These are phyloP conservation scores for Ascomycota sp. DNA, from an alignment of 2,329 filamentous ascomycete species.

Conservation along the genomic window DNA sequence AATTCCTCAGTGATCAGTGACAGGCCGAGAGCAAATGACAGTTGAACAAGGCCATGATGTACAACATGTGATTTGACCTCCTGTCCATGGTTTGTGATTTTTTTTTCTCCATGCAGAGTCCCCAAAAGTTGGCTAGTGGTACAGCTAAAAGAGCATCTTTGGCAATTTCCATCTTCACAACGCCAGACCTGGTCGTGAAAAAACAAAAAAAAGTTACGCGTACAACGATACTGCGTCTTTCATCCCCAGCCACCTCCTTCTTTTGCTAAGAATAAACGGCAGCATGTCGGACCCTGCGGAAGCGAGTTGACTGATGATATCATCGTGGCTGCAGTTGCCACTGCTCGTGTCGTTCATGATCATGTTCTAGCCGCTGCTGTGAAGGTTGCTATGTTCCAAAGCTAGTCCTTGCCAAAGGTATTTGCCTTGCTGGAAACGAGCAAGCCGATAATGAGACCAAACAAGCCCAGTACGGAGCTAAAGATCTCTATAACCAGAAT, in stretches of 20 bases:
- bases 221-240: background rate
- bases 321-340: too few relatives aligned
- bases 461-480: slow-evolving; percentile 87
- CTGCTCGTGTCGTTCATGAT: too few relatives aligned
- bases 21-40: too few relatives aligned
- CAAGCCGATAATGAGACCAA: slow-evolving; percentile 85
- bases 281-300: too few relatives aligned
- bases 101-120: slow-evolving; percentile 14
- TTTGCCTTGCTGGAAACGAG: slow-evolving; percentile 65
- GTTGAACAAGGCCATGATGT: too few relatives aligned
- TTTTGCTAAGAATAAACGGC: too few relatives aligned
- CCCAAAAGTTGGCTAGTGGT: slow-evolving; percentile 11
- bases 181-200: slow-evolving; percentile 12
- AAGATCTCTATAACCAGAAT: slow-evolving; percentile 98
- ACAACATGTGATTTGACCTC: background rate
- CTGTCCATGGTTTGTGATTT: slow-evolving; percentile 3
- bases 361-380: too few relatives aligned
- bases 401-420: slow-evolving; percentile 4
- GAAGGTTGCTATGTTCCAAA: background rate
- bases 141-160: slow-evolving; percentile 11
- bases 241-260: too few relatives aligned
- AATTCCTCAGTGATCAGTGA: too few relatives aligned
- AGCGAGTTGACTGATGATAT: too few relatives aligned
- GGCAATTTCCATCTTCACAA: slow-evolving; percentile 16
- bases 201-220: slow-evolving; percentile 16